Conservation (phyloP, 495 filamentous ascomycete genomes). For the Hypoxylon cercidicola region DNA sequence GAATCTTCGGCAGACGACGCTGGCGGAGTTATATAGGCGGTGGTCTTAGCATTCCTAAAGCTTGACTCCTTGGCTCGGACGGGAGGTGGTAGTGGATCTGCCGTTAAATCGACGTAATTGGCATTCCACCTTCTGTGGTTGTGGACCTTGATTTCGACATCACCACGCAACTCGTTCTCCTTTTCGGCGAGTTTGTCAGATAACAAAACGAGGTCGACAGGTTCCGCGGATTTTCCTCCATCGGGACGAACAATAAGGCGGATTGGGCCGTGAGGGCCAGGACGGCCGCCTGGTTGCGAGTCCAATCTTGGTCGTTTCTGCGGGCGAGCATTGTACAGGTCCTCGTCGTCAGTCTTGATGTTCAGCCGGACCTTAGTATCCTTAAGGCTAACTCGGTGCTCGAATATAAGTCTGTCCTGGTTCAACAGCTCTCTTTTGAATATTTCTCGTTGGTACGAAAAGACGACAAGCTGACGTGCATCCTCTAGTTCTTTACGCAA, state of each 20-base stretch:
- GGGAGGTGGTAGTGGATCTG: slow-evolving; percentile 82
- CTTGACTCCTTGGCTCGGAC: slow-evolving; percentile 68
- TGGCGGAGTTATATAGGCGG: slow-evolving; percentile 88
- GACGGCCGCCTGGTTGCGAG: slow-evolving; percentile 42
- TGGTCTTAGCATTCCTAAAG: slow-evolving; percentile 78
- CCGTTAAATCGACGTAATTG: slow-evolving; percentile 83
- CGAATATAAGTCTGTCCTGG: slow-evolving; percentile 79
- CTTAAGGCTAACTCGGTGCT: slow-evolving; percentile 81
- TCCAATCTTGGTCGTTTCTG: slow-evolving; percentile 72
- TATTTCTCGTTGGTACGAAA: slow-evolving; percentile 81
- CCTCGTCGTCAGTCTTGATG: slow-evolving; percentile 93
- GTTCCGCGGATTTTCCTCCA: slow-evolving; percentile 70
- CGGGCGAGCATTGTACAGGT: slow-evolving; percentile 91
- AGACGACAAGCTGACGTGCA: slow-evolving; percentile 78
- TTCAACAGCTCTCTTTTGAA: slow-evolving; percentile 79
- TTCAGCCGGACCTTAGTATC: slow-evolving; percentile 86
- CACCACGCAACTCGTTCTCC: slow-evolving; percentile 77
- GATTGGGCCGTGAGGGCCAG: slow-evolving; percentile 61
- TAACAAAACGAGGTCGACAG: slow-evolving; percentile 76
- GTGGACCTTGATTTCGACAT: slow-evolving; percentile 81
- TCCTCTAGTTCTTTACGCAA: slow-evolving; percentile 93
- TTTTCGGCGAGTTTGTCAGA: slow-evolving; percentile 82
- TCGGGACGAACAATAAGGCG: slow-evolving; percentile 77
- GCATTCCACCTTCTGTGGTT: slow-evolving; percentile 90
- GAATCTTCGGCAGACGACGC: slow-evolving; percentile 70